Conservation (phyloP, 1,284 basidiomycete species). For the Earliella scabrosa region DNA sequence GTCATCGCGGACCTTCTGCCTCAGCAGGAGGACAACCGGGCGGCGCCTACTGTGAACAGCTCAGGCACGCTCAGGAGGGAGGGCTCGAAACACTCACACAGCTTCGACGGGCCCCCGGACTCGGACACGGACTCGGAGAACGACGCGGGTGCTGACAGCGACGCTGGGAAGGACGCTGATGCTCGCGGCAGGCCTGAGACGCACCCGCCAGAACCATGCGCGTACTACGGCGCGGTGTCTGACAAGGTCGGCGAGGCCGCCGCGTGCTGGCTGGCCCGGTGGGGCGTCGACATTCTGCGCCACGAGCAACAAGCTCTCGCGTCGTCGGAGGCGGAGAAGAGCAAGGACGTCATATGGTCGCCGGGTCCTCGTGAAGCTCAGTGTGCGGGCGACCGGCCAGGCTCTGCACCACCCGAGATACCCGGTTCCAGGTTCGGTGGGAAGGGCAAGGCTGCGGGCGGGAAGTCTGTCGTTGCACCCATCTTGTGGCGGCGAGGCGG, state of each 20-base stretch:
- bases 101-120: not conserved
- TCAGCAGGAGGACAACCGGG: not conserved
- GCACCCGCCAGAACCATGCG: slow-evolving; percentile 35
- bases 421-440: slow-evolving; percentile 3
- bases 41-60: not conserved
- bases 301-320: slow-evolving; percentile 56
- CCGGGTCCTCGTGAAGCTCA: slow-evolving; percentile 4
- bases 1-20: not conserved
- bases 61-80: slow-evolving; percentile 27
- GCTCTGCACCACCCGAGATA: slow-evolving; percentile 23
- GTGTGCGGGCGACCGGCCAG: slow-evolving; percentile 15
- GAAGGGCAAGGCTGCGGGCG: not conserved
- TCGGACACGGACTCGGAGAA: slow-evolving; percentile 16
- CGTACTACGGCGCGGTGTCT: slow-evolving; percentile 82
- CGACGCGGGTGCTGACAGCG: not conserved
- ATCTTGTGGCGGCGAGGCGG: slow-evolving; percentile 74
- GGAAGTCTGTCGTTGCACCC: slow-evolving; percentile 37
- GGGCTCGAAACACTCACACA: slow-evolving; percentile 38
- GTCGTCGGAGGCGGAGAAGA: not conserved
- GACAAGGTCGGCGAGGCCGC: slow-evolving; percentile 93
- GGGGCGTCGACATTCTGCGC: slow-evolving; percentile 80
- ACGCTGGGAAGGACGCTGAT: slow-evolving; percentile 28
- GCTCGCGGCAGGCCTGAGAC: slow-evolving; percentile 16
- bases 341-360: slow-evolving; percentile 8
- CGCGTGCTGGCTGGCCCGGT: slow-evolving; percentile 86